Evolutionary conservation across 1,284 basidiomycete genomes (phyloP).

Genomic region (Laetiporus sulphureus): DNA sequence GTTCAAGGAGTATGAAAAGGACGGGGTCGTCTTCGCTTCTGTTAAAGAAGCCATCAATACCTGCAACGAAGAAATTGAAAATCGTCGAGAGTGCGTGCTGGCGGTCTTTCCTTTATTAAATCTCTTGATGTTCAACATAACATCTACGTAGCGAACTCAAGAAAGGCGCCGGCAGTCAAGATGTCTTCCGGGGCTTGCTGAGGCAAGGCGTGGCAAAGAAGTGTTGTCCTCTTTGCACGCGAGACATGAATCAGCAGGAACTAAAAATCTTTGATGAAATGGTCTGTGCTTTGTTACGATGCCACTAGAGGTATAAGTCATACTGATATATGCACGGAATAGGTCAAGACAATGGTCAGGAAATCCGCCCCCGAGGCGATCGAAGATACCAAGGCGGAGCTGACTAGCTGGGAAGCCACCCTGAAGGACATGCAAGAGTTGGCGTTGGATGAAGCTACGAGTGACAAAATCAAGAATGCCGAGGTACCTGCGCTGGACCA

Average conservation of each 20-base stretch:
- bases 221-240: conserved; percentile 73
- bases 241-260: conserved; percentile 61
- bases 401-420: conserved; percentile 57
- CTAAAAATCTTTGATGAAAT: conserved; percentile 59
- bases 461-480: conserved; percentile 45
- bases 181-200: conserved; percentile 63
- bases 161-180: conserved; percentile 32
- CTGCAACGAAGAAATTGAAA: background rate
- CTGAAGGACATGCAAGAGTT: conserved; percentile 53
- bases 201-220: conserved; percentile 56
- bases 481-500: conserved; percentile 67
- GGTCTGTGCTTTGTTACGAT: conserved; percentile 36
- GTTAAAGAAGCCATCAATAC: conserved; percentile 9
- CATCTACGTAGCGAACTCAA: conserved; percentile 27
- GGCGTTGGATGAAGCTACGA: conserved; percentile 44
- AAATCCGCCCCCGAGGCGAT: conserved; percentile 36
- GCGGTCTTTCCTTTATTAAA: no score
- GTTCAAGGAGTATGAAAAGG: background rate
- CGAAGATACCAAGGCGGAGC: conserved; percentile 37
- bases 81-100: conserved; percentile 37
- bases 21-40: conserved; percentile 11
- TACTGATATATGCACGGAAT: conserved; percentile 1
- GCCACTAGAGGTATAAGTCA: background rate
- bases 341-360: conserved; percentile 54
- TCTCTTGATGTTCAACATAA: no score